These are phyloP conservation scores for Agarophyton chilense DNA, from an alignment of 23 red algal species.

Conservation along the genomic window DNA sequence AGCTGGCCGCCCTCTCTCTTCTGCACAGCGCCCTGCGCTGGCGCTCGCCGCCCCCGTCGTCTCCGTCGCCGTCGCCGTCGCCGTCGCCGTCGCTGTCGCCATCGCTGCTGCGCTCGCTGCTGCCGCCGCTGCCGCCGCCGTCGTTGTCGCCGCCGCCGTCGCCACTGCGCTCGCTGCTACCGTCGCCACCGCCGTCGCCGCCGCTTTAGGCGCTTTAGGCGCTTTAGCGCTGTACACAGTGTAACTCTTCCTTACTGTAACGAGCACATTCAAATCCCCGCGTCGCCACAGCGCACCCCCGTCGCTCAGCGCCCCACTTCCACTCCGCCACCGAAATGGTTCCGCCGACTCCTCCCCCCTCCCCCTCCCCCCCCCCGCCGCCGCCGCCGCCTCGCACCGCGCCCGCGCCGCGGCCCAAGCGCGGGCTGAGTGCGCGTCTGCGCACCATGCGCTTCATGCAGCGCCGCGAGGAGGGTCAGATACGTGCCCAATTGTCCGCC, in stretches of 20 bases:
- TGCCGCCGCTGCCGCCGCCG: no score
- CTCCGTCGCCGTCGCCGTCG: background rate
- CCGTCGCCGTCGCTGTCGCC: conserved; percentile 7
- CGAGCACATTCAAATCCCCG: background rate
- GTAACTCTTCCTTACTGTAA: no score
- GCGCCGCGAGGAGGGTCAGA: conserved; percentile 16
- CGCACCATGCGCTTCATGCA: conserved; percentile 70
- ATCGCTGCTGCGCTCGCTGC: background rate
- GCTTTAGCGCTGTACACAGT: no score
- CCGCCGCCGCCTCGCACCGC: background rate
- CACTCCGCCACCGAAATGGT: no score
- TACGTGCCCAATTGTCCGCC: conserved; percentile 26
- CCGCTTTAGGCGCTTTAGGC: no score
- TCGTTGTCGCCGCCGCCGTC: background rate
- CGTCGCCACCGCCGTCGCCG: background rate
- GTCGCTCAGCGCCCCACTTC: background rate
- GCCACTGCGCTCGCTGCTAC: background rate
- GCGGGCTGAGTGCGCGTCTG: conserved; percentile 46
- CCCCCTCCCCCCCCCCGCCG: background rate
- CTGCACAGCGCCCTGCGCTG: background rate
- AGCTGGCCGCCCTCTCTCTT: background rate
- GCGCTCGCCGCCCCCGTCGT: background rate
- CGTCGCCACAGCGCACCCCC: background rate
- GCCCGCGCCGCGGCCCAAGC: background rate
- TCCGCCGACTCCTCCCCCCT: no score